Base-by-base conservation (phyloP, 805 yeast genomes). In the Pichia manshurica region DNA sequence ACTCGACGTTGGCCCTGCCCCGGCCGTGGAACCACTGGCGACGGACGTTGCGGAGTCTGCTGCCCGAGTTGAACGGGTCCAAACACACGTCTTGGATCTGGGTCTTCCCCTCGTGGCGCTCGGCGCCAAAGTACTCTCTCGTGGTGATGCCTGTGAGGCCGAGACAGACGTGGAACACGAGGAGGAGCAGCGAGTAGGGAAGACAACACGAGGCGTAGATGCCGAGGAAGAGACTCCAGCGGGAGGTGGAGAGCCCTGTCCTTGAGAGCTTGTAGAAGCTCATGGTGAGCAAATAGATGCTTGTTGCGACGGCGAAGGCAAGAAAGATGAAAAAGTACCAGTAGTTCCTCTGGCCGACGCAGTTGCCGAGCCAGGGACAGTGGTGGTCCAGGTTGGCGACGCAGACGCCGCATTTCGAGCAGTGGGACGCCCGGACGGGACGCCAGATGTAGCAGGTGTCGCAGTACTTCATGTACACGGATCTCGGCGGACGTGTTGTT, bases 311-410 rank as follows among this genome's bases (percentile, higher is more conserved):
- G 0, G 66, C 57, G 43, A 69, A 66, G 0, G 74, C 31, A 34
- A 85, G 58, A 53, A 81, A 84, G 2, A 57, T 55, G 35, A 81
- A 48, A 56, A 84, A 86, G 62, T 73, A 81, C 53, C 77, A 65
- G 61, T 85, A 85, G 57, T 85, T 87, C 47, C 86, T 64, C 51
- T 78, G 77, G 1, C 95, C 96, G 37, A 87, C 74, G 60, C 96
- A 87, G 55, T 81, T 85, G 57, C 84, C 82, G 43, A 87, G 59
- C 78, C 85, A 78, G 6, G 67, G 58, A 56, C 83, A 78, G 57
- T 78, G 83, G 56, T 78, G 83, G 47, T 87, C 96, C 57, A 78
- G 79, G 32, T 75, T 60, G 5, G 73, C 61, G 12, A 85, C 66
- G 58, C 96, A 87, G 5, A 72, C 72, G 79, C 32, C 78, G 64